These are phyloP conservation scores for Chlorella vulgaris DNA, from an alignment of 139 green algal genomes.

Conservation along the genomic window DNA sequence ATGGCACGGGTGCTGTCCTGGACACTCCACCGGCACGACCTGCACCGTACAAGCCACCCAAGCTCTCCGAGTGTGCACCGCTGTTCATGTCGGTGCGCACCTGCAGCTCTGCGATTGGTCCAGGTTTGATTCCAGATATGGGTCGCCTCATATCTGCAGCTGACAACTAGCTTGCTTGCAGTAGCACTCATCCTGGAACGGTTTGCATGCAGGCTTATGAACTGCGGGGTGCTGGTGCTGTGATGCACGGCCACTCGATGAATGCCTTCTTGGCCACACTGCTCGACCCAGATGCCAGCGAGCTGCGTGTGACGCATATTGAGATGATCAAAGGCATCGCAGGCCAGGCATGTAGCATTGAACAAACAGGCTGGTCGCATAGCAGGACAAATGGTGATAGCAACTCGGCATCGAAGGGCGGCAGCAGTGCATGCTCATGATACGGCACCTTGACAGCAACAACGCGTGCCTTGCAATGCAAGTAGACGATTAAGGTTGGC, in stretches of 20 bases:
- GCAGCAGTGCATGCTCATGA: too few species aligned
- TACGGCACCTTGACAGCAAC: too few species aligned
- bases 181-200: too few species aligned
- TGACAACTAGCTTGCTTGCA: too few species aligned
- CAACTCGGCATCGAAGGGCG: too few species aligned
- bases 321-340: constrained; percentile 95
- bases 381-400: too few species aligned
- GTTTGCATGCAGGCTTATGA: constrained; percentile 96
- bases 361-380: too few species aligned
- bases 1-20: constrained; percentile 69
- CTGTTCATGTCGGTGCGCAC: constrained; percentile 84
- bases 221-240: constrained; percentile 84
- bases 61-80: constrained; percentile 92
- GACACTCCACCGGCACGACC: constrained; percentile 66
- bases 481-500: not conserved
- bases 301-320: constrained; percentile 91
- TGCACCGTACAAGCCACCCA: constrained; percentile 81
- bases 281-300: constrained; percentile 67
- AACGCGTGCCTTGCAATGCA: too few species aligned
- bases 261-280: constrained; percentile 90
- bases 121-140: not conserved
- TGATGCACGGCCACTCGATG: constrained; percentile 92
- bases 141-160: too few species aligned
- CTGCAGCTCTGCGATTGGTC: constrained; percentile 2
- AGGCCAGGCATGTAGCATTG: constrained; percentile 11